Conservation (phyloP, 108 stramenopile species). For the Nannochloropsis gaditana region DNA sequence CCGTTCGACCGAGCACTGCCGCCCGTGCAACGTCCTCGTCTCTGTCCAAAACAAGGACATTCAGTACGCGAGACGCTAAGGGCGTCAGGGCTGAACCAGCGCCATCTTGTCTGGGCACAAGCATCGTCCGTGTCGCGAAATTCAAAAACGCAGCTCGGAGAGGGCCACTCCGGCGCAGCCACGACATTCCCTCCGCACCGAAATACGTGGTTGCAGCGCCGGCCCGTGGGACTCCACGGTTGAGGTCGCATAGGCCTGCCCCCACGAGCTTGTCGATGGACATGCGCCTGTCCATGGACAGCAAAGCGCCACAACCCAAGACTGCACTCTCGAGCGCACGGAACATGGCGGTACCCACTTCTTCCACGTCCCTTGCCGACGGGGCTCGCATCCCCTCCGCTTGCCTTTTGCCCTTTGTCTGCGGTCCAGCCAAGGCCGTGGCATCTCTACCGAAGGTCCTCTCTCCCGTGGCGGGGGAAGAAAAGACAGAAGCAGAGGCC, state of each 20-base stretch:
- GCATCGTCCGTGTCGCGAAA: not conserved
- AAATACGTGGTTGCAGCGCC: not conserved
- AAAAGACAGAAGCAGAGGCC: constrained; percentile 3
- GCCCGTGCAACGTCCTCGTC: constrained; percentile 10
- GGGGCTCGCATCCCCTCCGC: not conserved
- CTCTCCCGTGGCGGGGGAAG: not conserved
- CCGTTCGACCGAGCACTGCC: not conserved
- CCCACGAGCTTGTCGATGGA: not conserved
- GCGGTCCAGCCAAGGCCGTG: not conserved
- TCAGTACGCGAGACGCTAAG: not conserved
- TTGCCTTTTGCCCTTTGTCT: not conserved
- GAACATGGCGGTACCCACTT: not conserved
- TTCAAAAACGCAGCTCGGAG: constrained; percentile 3
- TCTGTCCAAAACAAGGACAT: not conserved
- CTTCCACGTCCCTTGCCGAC: not conserved
- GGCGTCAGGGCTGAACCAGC: not conserved
- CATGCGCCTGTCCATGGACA: not conserved
- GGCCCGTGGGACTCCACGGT: not conserved
- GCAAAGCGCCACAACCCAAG: not conserved
- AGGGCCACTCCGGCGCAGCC: not conserved
- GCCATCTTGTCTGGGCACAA: not conserved
- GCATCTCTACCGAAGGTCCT: not conserved
- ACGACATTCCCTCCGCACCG: not conserved
- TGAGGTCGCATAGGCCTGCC: not conserved
- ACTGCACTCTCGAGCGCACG: not conserved